Evolutionary conservation across 176 grass and related monocot genomes (phyloP).

Genomic region (Eleusine coracana): DNA sequence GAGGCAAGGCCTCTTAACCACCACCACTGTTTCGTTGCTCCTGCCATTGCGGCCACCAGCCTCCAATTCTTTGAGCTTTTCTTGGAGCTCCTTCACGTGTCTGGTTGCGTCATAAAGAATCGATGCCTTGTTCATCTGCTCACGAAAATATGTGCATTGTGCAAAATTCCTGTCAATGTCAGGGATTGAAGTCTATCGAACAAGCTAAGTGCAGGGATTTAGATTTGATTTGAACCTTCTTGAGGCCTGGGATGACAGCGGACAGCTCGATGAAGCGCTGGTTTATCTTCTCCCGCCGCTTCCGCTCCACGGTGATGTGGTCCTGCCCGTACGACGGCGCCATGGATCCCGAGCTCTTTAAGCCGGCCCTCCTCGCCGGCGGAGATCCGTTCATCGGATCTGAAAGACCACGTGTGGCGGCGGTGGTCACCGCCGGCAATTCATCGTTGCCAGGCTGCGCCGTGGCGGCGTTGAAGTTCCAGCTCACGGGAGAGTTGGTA

Average conservation of each 20-base stretch:
- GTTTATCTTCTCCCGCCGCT: conserved; percentile 78
- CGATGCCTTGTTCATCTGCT: conserved; percentile 74
- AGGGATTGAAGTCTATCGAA: background rate
- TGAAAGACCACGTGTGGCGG: background rate
- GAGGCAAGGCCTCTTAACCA: conserved; percentile 44
- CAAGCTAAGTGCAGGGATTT: too few relatives aligned
- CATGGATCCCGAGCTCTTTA: conserved; percentile 16
- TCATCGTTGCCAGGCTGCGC: conserved; percentile 22
- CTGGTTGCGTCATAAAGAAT: conserved; percentile 59
- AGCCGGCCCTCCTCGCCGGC: background rate
- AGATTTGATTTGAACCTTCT: conserved; percentile 48
- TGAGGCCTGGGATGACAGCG: conserved; percentile 65
- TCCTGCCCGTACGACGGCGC: conserved; percentile 42
- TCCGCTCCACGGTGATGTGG: conserved; percentile 72
- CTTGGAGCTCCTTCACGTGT: conserved; percentile 67
- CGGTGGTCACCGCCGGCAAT: background rate
- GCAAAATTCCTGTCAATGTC: background rate
- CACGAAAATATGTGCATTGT: background rate
- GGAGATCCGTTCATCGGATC: background rate
- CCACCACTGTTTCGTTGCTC: conserved; percentile 40
- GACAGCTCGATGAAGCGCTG: conserved; percentile 75
- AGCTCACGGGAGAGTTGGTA: conserved; percentile 24
- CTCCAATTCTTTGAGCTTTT: conserved; percentile 58
- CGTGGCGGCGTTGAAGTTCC: conserved; percentile 47
- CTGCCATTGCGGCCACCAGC: background rate